These are phyloP conservation scores for Prinsepia uniflora DNA, from an alignment of 306 rosid species.

Conservation along the genomic window DNA sequence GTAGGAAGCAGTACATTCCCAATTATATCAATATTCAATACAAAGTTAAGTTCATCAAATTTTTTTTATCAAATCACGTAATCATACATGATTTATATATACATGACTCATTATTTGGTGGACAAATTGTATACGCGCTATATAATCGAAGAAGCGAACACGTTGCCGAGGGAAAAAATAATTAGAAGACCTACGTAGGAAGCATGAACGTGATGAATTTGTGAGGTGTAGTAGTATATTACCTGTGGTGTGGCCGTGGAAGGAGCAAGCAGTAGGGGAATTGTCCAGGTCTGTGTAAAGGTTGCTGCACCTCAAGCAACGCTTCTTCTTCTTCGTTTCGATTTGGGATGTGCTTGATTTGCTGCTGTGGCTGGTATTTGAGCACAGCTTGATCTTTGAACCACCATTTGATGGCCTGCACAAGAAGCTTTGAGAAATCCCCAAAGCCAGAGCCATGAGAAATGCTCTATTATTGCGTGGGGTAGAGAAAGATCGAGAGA, in stretches of 20 bases:
- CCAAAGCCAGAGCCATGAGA: constrained; percentile 35
- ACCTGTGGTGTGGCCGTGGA: constrained; percentile 88
- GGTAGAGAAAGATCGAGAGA: not conserved
- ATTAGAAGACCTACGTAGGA: not conserved
- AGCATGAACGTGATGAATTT: not conserved
- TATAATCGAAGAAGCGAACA: too few species aligned
- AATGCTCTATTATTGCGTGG: not conserved
- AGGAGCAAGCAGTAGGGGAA: constrained; percentile 65
- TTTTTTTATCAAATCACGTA: too few species aligned
- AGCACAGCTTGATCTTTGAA: constrained; percentile 31
- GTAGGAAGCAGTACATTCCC: too few species aligned
- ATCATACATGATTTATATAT: too few species aligned
- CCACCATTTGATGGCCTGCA: constrained; percentile 26
- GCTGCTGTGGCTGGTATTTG: constrained; percentile 6
- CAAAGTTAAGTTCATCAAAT: too few species aligned
- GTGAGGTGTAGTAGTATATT: not conserved
- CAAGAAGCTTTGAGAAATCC: constrained; percentile 19
- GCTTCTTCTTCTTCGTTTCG: constrained; percentile 44
- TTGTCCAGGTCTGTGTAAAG: constrained; percentile 52
- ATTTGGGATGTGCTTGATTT: constrained; percentile 20
- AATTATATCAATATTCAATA: too few species aligned
- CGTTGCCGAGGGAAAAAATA: not conserved
- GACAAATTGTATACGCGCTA: too few species aligned
- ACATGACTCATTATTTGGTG: not conserved
- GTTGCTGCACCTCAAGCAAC: constrained; percentile 64